Evolutionary conservation across 768 basidiomycete genomes (phyloP).

Genomic region (Calocybe gangraenosa): DNA sequence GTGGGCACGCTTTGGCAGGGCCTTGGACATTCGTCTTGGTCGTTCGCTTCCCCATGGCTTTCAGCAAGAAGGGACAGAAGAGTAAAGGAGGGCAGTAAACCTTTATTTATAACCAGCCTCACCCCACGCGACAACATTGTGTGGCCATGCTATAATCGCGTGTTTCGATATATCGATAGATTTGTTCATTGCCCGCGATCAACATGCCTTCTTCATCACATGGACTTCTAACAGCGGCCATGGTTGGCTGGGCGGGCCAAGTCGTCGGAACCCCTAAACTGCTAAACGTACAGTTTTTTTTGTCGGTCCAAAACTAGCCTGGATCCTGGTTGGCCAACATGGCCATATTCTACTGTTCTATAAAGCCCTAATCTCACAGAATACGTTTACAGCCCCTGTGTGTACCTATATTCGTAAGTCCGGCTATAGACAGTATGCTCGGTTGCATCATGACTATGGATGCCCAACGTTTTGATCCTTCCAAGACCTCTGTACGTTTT

Average conservation of each 20-base stretch:
- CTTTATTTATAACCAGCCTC: conserved; percentile 7
- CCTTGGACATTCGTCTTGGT: background rate
- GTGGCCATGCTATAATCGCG: conserved; percentile 17
- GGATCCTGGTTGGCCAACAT: too few relatives aligned
- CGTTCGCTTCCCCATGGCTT: background rate
- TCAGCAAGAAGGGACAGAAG: conserved; percentile 6
- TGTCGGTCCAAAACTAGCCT: too few relatives aligned
- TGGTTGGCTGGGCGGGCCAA: too few relatives aligned
- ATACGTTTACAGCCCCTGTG: too few relatives aligned
- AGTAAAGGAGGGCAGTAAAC: conserved; percentile 2
- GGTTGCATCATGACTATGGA: conserved; percentile 16
- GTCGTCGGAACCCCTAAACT: too few relatives aligned
- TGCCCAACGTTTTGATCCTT: conserved; percentile 23
- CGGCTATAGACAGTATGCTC: too few relatives aligned
- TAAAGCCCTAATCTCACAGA: too few relatives aligned
- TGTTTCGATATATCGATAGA: background rate
- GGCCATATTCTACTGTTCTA: too few relatives aligned
- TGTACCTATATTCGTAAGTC: too few relatives aligned
- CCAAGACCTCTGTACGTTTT: conserved; percentile 19
- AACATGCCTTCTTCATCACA: too few relatives aligned
- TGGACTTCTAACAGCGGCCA: background rate
- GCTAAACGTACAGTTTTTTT: too few relatives aligned
- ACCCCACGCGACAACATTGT: conserved; percentile 6
- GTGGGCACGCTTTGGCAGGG: conserved; percentile 9
- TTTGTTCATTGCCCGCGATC: too few relatives aligned